These are phyloP conservation scores for Fusarium irregulare DNA, from an alignment of 2,329 filamentous ascomycete genomes.

Conservation along the genomic window DNA sequence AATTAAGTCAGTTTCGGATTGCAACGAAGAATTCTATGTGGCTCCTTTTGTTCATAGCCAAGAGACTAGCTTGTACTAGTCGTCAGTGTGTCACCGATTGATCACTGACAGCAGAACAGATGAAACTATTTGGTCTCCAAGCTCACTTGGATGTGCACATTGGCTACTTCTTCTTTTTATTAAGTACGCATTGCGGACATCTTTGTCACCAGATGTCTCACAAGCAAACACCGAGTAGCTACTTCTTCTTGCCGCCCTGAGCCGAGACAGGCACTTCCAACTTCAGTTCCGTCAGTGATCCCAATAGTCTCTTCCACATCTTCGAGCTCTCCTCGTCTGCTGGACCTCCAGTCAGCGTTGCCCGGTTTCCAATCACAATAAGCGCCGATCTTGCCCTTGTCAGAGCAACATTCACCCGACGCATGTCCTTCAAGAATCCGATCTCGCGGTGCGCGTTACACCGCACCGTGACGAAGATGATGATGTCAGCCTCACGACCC, in stretches of 20 bases:
- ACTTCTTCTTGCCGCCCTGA: neutral
- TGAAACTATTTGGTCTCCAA: neutral
- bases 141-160: neutral
- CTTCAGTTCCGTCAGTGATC: neutral
- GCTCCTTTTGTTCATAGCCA: neutral
- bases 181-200: too few relatives aligned
- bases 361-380: conserved; percentile 48
- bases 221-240: too few relatives aligned
- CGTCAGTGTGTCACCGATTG: neutral
- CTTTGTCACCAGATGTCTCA: too few relatives aligned
- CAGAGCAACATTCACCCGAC: conserved; percentile 56
- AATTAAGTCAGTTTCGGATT: neutral
- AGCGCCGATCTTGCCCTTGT: conserved; percentile 52
- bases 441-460: conserved; percentile 54
- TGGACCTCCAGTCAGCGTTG: conserved; percentile 44
- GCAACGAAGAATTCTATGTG: neutral
- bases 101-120: neutral
- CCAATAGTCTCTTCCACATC: conserved; percentile 16
- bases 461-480: conserved; percentile 57
- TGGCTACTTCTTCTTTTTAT: neutral
- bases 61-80: too few relatives aligned
- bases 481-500: conserved; percentile 56
- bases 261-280: neutral
- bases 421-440: conserved; percentile 56
- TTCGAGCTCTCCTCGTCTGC: neutral